Conservation (phyloP, 805 yeast species). For the Debaryomyces prosopidis region DNA sequence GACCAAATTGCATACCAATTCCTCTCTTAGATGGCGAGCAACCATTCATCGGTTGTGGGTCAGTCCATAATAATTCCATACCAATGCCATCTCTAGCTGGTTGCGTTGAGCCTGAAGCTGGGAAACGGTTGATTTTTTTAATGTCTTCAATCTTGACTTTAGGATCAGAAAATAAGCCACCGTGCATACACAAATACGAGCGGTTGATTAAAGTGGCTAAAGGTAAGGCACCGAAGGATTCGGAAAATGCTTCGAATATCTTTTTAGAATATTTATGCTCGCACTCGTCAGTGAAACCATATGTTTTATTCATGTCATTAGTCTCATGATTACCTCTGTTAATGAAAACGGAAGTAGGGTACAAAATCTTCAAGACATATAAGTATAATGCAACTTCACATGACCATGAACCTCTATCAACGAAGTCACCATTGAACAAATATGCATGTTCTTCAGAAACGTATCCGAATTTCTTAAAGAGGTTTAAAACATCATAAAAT, state of each 20-base stretch:
- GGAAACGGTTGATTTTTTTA: constrained; percentile 67
- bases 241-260: constrained; percentile 78
- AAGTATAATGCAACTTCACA: constrained; percentile 88
- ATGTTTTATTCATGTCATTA: constrained; percentile 92
- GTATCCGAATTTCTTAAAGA: constrained; percentile 73
- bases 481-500: constrained; percentile 81
- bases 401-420: constrained; percentile 98
- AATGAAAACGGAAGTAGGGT: constrained; percentile 67
- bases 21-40: constrained; percentile 91
- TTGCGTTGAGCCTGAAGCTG: constrained; percentile 52
- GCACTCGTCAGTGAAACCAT: constrained; percentile 96
- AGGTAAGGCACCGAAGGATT: constrained; percentile 84
- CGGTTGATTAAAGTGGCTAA: constrained; percentile 78
- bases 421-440: constrained; percentile 95
- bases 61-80: constrained; percentile 98
- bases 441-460: constrained; percentile 70
- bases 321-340: constrained; percentile 98
- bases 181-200: constrained; percentile 88
- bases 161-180: constrained; percentile 87
- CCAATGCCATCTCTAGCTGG: constrained; percentile 91
- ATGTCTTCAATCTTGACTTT: constrained; percentile 72
- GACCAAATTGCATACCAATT: constrained; percentile 94
- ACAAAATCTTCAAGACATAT: constrained; percentile 73
- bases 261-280: constrained; percentile 83
- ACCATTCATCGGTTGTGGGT: constrained; percentile 81